These are phyloP conservation scores for Aspergillus amoenus DNA, from an alignment of 2,329 filamentous ascomycete species.

Conservation along the genomic window DNA sequence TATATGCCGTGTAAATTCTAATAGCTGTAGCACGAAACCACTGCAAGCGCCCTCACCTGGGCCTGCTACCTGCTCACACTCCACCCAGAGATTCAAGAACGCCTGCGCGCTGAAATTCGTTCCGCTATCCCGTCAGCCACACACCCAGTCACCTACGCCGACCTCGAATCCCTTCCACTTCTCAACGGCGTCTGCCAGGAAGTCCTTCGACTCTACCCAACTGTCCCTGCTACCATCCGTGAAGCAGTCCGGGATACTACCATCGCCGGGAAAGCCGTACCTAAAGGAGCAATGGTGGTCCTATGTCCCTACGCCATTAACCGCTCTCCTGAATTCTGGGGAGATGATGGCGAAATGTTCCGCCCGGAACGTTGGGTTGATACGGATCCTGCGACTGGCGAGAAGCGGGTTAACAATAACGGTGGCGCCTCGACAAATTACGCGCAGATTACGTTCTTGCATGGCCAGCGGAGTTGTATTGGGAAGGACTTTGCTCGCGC, in stretches of 20 bases:
- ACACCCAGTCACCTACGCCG: conserved; percentile 26
- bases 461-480: conserved; percentile 39
- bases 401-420: conserved; percentile 53
- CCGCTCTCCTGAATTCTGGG: conserved; percentile 69
- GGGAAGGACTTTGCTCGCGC: conserved; percentile 45
- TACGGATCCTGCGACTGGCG: conserved; percentile 53
- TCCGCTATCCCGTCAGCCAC: conserved; percentile 43
- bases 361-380: conserved; percentile 74
- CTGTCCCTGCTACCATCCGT: conserved; percentile 42
- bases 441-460: conserved; percentile 41
- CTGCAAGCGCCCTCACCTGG: conserved; percentile 55
- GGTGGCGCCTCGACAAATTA: conserved; percentile 40
- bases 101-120: conserved; percentile 53
- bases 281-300: conserved; percentile 68
- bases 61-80: conserved; percentile 54
- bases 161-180: conserved; percentile 52
- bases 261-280: conserved; percentile 65
- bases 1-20: conserved; percentile 1
- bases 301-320: conserved; percentile 71
- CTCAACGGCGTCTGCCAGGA: conserved; percentile 77
- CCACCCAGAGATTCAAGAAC: conserved; percentile 49
- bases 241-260: conserved; percentile 45
- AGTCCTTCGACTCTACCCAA: conserved; percentile 54
- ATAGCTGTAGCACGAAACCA: conserved; percentile 52
- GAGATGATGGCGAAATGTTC: conserved; percentile 68